Conservation (phyloP, 1,284 basidiomycete genomes). For the Pterulicium gracile region DNA sequence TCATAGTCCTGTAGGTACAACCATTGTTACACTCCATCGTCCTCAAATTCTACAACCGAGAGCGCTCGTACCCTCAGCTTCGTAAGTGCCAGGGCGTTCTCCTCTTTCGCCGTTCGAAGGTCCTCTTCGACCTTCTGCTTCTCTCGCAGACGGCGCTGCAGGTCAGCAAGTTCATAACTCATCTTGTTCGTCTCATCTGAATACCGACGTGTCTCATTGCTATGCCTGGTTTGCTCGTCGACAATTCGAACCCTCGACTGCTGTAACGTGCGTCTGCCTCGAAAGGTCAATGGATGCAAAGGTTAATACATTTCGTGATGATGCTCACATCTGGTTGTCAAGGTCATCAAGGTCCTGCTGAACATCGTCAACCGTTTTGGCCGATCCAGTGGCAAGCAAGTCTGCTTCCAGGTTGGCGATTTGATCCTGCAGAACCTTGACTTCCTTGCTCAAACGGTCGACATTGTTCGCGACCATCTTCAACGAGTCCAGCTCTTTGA, state of each 20-base stretch:
- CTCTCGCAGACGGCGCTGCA: constrained; percentile 20
- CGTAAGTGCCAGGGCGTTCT: constrained; percentile 31
- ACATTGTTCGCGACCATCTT: constrained; percentile 59
- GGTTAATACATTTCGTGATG: too few relatives aligned
- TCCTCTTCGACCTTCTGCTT: constrained; percentile 50
- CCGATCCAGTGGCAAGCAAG: constrained; percentile 60
- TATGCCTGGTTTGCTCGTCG: too few relatives aligned
- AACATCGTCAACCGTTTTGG: constrained; percentile 78
- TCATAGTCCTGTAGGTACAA: constrained; percentile 48
- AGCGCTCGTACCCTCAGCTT: constrained; percentile 37
- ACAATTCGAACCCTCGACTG: too few relatives aligned
- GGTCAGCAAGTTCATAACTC: not conserved
- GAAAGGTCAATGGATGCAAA: too few relatives aligned
- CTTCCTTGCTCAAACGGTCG: constrained; percentile 52
- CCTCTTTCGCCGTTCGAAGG: constrained; percentile 52
- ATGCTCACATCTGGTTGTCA: constrained; percentile 55
- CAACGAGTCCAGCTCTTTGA: constrained; percentile 55
- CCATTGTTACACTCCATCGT: constrained; percentile 2
- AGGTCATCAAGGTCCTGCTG: constrained; percentile 64
- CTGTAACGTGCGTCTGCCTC: too few relatives aligned
- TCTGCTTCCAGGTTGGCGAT: constrained; percentile 59
- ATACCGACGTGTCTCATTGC: too few relatives aligned
- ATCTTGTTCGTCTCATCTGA: not conserved
- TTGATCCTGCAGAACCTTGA: constrained; percentile 55
- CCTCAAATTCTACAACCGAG: too few relatives aligned